Conservation (phyloP, 1,284 basidiomycete species). For the Trichosporon faecale region DNA sequence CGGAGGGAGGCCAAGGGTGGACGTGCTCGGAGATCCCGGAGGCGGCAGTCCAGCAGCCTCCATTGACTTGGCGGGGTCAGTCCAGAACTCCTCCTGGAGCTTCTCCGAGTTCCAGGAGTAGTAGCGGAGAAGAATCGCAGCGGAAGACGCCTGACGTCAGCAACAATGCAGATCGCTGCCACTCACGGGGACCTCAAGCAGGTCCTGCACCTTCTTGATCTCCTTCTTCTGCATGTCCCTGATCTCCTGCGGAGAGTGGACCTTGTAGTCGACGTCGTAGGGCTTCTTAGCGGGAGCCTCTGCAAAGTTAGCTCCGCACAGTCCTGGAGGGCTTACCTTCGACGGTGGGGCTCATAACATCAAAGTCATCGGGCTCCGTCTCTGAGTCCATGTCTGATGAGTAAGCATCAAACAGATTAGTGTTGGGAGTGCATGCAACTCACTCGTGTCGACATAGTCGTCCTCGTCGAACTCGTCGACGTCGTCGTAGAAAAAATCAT, state of each 20-base stretch:
- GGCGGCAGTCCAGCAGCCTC: constrained; percentile 64
- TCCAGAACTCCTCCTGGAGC: constrained; percentile 93
- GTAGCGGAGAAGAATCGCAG: constrained; percentile 76
- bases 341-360: constrained; percentile 44
- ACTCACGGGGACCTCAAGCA: constrained; percentile 80
- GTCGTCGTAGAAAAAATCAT: constrained; percentile 42
- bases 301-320: constrained; percentile 15
- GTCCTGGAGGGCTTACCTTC: constrained; percentile 38
- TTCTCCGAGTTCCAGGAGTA: constrained; percentile 95
- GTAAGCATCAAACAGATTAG: neutral
- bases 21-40: constrained; percentile 42
- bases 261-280: constrained; percentile 55
- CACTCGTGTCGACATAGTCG: constrained; percentile 34
- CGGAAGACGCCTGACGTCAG: constrained; percentile 55
- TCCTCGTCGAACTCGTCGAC: constrained; percentile 42
- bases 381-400: constrained; percentile 31
- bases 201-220: constrained; percentile 75
- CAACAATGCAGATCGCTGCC: constrained; percentile 17
- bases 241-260: constrained; percentile 71
- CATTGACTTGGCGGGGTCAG: constrained; percentile 68
- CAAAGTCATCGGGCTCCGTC: constrained; percentile 45
- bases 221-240: constrained; percentile 72
- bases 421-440: constrained; percentile 15
- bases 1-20: constrained; percentile 33
- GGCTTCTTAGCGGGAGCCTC: constrained; percentile 46